Percentiles rank a stretch among this genome's conserved stretches.
Evolutionary conservation across 306 rosid genomes (phyloP).

Genomic region (Ochetophila trinervis): DNA sequence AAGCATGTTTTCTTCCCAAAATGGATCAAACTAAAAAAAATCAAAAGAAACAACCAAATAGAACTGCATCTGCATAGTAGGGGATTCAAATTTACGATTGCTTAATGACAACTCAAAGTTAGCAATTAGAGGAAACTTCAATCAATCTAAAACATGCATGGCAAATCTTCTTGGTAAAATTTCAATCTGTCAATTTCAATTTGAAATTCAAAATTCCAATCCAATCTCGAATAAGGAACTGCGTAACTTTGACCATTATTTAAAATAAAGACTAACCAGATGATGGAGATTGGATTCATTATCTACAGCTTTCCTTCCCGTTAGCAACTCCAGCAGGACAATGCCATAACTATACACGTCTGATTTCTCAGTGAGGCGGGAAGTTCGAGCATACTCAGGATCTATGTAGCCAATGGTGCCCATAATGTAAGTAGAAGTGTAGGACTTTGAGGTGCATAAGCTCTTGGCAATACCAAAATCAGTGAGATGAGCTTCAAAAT

Average conservation of each 20-base stretch:
- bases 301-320: constrained; percentile 91
- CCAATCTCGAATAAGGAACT: too few relatives aligned
- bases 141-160: too few relatives aligned
- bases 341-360: constrained; percentile 93
- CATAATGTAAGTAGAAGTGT: constrained; percentile 83
- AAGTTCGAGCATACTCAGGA: constrained; percentile 93
- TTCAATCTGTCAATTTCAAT: too few relatives aligned
- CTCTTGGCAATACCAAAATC: constrained; percentile 97
- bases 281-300: constrained; percentile 90
- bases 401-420: constrained; percentile 98
- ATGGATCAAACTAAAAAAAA: not conserved
- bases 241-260: too few relatives aligned
- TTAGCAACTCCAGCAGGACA: constrained; percentile 87
- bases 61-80: not conserved
- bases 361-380: constrained; percentile 91
- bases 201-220: too few relatives aligned
- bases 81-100: not conserved
- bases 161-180: too few relatives aligned
- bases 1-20: too few relatives aligned
- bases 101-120: not conserved
- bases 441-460: constrained; percentile 63
- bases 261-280: constrained; percentile 41
- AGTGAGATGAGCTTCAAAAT: constrained; percentile 83
- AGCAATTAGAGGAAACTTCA: too few relatives aligned
- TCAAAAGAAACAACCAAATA: not conserved